Conservation (phyloP, 768 basidiomycete genomes). For the Macrolepiota albuminosa region DNA sequence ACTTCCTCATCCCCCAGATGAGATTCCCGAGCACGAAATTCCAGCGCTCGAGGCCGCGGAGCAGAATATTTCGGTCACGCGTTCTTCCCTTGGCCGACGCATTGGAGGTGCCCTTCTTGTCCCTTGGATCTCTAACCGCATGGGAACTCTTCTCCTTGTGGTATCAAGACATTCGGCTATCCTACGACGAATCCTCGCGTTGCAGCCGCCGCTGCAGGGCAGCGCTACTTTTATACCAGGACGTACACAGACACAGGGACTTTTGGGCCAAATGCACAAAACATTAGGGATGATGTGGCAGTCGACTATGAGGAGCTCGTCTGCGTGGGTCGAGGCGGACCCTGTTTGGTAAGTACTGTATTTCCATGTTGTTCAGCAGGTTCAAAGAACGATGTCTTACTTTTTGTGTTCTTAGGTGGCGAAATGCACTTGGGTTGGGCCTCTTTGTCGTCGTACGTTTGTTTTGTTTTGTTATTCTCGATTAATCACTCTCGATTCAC, state of each 20-base stretch:
- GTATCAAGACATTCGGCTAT: slow-evolving; percentile 43
- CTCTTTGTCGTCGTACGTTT: slow-evolving; percentile 58
- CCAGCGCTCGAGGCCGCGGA: slow-evolving; percentile 48
- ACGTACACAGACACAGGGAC: neutral
- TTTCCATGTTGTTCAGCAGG: neutral
- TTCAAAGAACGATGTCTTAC: neutral
- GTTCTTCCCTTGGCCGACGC: slow-evolving; percentile 57
- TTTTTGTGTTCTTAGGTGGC: slow-evolving; percentile 39
- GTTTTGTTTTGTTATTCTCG: neutral
- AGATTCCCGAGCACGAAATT: slow-evolving; percentile 22
- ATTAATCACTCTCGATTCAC: neutral
- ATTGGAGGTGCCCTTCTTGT: slow-evolving; percentile 67
- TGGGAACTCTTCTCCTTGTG: slow-evolving; percentile 57
- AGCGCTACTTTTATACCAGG: slow-evolving; percentile 10
- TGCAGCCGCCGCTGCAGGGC: slow-evolving; percentile 20
- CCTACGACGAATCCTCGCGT: slow-evolving; percentile 36
- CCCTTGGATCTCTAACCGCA: slow-evolving; percentile 59
- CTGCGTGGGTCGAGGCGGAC: slow-evolving; percentile 62
- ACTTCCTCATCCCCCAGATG: slow-evolving; percentile 20
- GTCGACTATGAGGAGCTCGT: slow-evolving; percentile 50
- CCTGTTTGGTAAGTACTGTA: slow-evolving; percentile 56
- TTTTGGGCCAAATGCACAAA: slow-evolving; percentile 23
- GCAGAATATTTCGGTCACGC: slow-evolving; percentile 52
- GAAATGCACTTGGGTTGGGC: slow-evolving; percentile 65
- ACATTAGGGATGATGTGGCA: slow-evolving; percentile 35